phyloP scores from a whole-genome alignment of 805 yeast genomes.

The Starmerella vaccinii region DNA sequence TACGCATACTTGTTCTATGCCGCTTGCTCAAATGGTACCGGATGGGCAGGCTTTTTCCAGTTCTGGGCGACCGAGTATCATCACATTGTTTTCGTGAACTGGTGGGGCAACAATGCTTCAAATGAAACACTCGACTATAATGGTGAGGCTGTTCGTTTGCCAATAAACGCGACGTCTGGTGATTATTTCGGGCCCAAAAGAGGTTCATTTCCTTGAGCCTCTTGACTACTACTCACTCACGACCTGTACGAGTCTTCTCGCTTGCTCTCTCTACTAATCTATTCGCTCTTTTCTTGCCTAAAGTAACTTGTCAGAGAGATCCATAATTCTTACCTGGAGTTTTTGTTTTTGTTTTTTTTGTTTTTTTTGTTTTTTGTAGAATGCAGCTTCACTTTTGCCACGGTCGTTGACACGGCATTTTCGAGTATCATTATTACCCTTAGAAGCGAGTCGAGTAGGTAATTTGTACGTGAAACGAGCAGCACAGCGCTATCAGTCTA shows the following conservation, averaged over 20 bases:
- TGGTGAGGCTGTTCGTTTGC: conserved; percentile 12
- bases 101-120: conserved; percentile 41
- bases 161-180: conserved; percentile 7
- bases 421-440: no score
- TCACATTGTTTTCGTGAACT: conserved; percentile 30
- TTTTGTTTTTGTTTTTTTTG: no score
- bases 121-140: conserved; percentile 7
- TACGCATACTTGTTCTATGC: conserved; percentile 41
- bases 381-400: no score
- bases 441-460: no score
- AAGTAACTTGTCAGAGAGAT: no score
- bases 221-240: neutral
- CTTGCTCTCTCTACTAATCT: no score
- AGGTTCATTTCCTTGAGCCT: conserved; percentile 20
- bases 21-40: conserved; percentile 42
- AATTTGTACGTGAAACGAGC: no score
- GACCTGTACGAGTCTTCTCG: neutral
- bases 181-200: conserved; percentile 29
- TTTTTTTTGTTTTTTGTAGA: no score
- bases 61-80: conserved; percentile 35
- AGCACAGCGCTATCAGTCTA: no score
- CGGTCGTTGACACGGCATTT: no score
- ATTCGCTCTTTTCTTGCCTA: no score
- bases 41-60: conserved; percentile 39
- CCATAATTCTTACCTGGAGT: no score